Conservation (phyloP, 2,329 filamentous ascomycete species). For the Phialophora verrucosa region DNA sequence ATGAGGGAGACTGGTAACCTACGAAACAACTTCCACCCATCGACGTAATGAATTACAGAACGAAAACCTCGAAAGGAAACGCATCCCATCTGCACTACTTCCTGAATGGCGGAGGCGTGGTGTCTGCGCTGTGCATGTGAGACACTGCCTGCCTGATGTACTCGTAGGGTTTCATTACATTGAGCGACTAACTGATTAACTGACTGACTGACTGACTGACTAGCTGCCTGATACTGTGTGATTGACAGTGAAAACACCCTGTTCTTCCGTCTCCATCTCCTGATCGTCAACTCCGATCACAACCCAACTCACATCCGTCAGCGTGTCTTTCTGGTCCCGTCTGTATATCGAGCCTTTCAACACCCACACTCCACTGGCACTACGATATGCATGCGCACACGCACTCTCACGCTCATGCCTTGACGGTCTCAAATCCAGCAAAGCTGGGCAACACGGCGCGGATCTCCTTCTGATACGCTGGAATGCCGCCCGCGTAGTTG, state of each 20-base stretch:
- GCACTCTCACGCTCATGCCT: slow-evolving; percentile 1
- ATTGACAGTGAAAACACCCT: not conserved
- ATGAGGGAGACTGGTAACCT: no score
- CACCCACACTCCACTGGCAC: not conserved
- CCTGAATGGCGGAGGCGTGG: not conserved
- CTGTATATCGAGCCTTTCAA: not conserved
- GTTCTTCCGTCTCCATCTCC: not conserved
- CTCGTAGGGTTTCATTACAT: not conserved
- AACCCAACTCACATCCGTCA: not conserved
- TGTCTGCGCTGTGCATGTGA: not conserved
- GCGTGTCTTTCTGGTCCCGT: not conserved
- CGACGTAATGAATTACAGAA: no score
- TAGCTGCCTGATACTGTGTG: not conserved
- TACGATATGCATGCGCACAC: no score
- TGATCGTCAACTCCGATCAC: not conserved
- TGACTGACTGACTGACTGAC: not conserved
- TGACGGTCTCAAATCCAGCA: slow-evolving; percentile 37
- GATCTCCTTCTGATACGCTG: slow-evolving; percentile 37
- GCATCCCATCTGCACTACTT: not conserved
- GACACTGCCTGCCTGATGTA: not conserved
- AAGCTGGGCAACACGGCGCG: slow-evolving; percentile 32
- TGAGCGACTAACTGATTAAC: not conserved
- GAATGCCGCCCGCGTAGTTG: slow-evolving; percentile 48
- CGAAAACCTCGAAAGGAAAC: not conserved
- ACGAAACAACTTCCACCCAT: no score